Evolutionary conservation across 768 basidiomycete genomes (phyloP).

Genomic region (Pulveroboletus sp.): DNA sequence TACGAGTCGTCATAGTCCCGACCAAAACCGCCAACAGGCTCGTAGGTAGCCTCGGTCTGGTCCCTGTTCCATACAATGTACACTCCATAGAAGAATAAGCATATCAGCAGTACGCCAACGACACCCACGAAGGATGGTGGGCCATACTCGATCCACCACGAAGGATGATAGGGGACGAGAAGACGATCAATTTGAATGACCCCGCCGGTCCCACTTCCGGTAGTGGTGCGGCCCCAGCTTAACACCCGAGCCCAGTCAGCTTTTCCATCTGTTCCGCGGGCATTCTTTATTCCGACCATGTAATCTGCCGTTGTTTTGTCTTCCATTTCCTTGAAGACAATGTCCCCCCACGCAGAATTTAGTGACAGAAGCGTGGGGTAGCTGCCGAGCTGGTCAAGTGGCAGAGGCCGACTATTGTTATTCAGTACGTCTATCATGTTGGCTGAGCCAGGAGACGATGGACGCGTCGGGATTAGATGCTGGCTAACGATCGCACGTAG

Average conservation of each 20-base stretch:
- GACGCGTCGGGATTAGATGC: conserved; percentile 61
- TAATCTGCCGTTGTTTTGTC: conserved; percentile 42
- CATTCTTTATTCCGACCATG: conserved; percentile 71
- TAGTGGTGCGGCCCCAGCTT: conserved; percentile 75
- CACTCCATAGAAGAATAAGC: conserved; percentile 70
- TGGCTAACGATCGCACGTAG: conserved; percentile 66
- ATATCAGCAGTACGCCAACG: conserved; percentile 57
- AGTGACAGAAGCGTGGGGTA: conserved; percentile 77
- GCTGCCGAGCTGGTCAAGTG: conserved; percentile 63
- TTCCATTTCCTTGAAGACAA: conserved; percentile 64
- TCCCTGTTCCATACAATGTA: conserved; percentile 68
- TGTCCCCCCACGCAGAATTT: conserved; percentile 67
- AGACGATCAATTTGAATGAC: conserved; percentile 85
- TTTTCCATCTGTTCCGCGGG: conserved; percentile 58
- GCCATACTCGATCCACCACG: conserved; percentile 80
- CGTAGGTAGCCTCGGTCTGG: conserved; percentile 82
- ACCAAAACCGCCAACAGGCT: conserved; percentile 81
- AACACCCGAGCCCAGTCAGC: conserved; percentile 63
- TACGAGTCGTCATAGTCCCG: conserved; percentile 44
- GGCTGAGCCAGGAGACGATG: conserved; percentile 19
- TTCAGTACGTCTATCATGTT: conserved; percentile 39
- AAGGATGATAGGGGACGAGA: conserved; percentile 79
- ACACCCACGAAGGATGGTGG: conserved; percentile 59
- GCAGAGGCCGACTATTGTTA: conserved; percentile 71
- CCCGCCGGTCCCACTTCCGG: conserved; percentile 72